phyloP scores from a whole-genome alignment of 805 yeast genomes.

The Wickerhamiella domercqiae region DNA sequence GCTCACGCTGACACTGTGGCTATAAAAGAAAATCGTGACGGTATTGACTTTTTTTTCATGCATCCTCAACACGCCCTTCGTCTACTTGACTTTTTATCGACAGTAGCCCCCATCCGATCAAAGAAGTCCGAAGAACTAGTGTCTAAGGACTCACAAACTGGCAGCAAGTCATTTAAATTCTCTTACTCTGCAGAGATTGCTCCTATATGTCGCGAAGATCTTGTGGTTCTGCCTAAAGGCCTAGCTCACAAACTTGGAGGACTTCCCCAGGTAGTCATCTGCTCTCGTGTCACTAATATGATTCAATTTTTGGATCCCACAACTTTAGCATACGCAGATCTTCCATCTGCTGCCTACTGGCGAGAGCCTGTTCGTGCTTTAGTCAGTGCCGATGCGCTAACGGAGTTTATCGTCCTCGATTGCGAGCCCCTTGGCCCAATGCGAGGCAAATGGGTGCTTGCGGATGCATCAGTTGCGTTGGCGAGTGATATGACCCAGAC shows the following conservation, averaged over 20 bases:
- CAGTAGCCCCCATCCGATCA: constrained; percentile 67
- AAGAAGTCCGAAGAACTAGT: constrained; percentile 81
- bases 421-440: constrained; percentile 79
- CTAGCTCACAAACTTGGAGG: constrained; percentile 71
- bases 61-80: constrained; percentile 82
- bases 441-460: constrained; percentile 62
- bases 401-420: constrained; percentile 75
- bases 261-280: constrained; percentile 63
- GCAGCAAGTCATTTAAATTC: constrained; percentile 74
- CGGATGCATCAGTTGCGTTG: constrained; percentile 75
- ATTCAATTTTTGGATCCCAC: constrained; percentile 70
- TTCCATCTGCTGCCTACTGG: constrained; percentile 61
- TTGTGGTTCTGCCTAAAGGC: constrained; percentile 69
- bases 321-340: constrained; percentile 63
- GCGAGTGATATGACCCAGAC: constrained; percentile 65
- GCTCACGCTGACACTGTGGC: constrained; percentile 88
- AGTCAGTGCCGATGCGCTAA: constrained; percentile 45
- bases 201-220: constrained; percentile 87
- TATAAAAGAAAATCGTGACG: constrained; percentile 78
- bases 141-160: constrained; percentile 79
- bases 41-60: constrained; percentile 77
- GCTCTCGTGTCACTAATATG: constrained; percentile 64
- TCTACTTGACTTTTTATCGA: constrained; percentile 74
- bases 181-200: constrained; percentile 81
- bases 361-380: constrained; percentile 61